Conservation (phyloP, 2,329 filamentous ascomycete genomes). For the Diplocarpon mali region DNA sequence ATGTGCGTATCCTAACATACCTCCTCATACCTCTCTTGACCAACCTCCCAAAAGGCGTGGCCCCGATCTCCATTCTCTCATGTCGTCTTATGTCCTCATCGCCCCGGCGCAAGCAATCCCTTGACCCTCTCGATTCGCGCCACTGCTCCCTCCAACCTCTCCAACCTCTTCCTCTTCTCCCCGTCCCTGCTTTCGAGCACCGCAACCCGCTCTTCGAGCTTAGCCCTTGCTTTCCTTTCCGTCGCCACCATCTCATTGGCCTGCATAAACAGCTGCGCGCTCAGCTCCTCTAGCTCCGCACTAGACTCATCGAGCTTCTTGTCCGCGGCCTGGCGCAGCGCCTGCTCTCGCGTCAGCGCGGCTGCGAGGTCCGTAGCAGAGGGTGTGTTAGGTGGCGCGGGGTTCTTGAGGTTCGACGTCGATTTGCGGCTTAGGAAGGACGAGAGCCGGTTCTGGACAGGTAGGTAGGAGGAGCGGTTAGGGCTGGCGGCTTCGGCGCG, state of each 20-base stretch:
- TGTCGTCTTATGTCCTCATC: slow-evolving; percentile 10
- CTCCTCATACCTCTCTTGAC: slow-evolving; percentile 11
- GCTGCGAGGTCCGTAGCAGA: slow-evolving; percentile 42
- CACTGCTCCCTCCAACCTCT: slow-evolving; percentile 60
- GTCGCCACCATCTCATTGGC: slow-evolving; percentile 80
- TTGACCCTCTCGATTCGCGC: slow-evolving; percentile 60
- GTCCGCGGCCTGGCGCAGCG: slow-evolving; percentile 58
- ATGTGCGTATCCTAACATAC: slow-evolving; percentile 16
- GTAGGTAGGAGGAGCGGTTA: slow-evolving; percentile 20
- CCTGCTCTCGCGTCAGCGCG: slow-evolving; percentile 55
- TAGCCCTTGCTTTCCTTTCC: slow-evolving; percentile 59
- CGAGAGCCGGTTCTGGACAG: slow-evolving; percentile 27
- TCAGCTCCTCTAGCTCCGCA: slow-evolving; percentile 69
- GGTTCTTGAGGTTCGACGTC: slow-evolving; percentile 29
- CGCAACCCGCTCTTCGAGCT: slow-evolving; percentile 58
- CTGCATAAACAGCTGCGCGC: slow-evolving; percentile 64
- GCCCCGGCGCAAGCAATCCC: slow-evolving; percentile 37
- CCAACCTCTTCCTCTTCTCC: slow-evolving; percentile 59
- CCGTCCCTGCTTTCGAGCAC: slow-evolving; percentile 58
- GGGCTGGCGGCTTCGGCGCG: slow-evolving; percentile 11
- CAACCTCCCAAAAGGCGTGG: neutral
- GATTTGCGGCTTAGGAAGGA: slow-evolving; percentile 42
- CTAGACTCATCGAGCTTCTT: slow-evolving; percentile 53
- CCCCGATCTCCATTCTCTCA: neutral
- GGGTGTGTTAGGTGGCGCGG: slow-evolving; percentile 17